Evolutionary conservation across 768 basidiomycete genomes (phyloP).

Genomic region (Auriscalpium microsporum): DNA sequence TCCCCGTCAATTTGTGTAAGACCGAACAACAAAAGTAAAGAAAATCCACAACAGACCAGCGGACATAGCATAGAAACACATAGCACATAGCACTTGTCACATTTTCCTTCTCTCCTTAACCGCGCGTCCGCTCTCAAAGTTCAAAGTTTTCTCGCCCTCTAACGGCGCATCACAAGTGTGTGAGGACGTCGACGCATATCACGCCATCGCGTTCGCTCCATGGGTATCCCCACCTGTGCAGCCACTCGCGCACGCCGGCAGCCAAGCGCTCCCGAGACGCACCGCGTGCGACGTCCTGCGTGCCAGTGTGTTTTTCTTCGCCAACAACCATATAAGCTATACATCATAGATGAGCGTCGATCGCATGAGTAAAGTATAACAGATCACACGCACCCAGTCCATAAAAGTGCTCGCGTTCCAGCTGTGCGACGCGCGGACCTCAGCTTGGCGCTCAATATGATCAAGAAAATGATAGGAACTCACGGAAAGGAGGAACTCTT

Average conservation of each 20-base stretch:
- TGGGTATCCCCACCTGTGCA: slow-evolving; percentile 92
- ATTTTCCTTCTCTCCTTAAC: background rate
- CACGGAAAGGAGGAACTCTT: slow-evolving; percentile 81
- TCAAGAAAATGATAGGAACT: slow-evolving; percentile 25
- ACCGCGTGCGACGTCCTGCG: slow-evolving; percentile 76
- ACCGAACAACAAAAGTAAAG: too few species aligned
- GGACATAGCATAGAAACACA: background rate
- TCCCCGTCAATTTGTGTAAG: too few species aligned
- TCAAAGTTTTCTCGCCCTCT: background rate
- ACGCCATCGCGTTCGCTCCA: slow-evolving; percentile 92
- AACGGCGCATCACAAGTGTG: slow-evolving; percentile 37
- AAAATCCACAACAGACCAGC: too few species aligned
- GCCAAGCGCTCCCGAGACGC: slow-evolving; percentile 78
- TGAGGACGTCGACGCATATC: slow-evolving; percentile 80
- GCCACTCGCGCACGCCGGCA: slow-evolving; percentile 81
- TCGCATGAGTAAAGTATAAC: background rate
- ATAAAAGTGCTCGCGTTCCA: slow-evolving; percentile 82
- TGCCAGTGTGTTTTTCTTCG: slow-evolving; percentile 92
- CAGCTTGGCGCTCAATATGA: background rate
- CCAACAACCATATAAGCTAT: slow-evolving; percentile 86
- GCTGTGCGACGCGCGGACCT: slow-evolving; percentile 28
- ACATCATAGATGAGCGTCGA: background rate
- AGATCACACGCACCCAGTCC: slow-evolving; percentile 56
- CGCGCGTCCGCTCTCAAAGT: too few species aligned
- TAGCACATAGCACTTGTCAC: background rate